phyloP scores from a whole-genome alignment of 345 rosid species.

The Firmiana major region DNA sequence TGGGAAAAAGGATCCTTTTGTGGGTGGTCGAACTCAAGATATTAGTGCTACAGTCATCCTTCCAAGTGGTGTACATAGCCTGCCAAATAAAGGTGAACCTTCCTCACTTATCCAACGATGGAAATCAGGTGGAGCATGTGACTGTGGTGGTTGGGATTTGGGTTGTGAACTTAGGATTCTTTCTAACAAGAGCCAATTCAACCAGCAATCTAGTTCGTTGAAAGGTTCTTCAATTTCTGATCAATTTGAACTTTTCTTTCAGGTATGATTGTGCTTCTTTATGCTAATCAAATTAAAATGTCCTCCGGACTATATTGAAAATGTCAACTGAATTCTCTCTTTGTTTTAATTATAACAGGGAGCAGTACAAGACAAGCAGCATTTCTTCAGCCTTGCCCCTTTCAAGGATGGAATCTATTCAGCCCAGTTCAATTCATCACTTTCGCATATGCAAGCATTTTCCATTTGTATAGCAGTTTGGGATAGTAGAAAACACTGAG shows the following conservation, averaged over 20 bases:
- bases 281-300: background rate
- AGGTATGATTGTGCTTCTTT: conserved; percentile 32
- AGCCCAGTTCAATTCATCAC: conserved; percentile 68
- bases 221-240: conserved; percentile 34
- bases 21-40: conserved; percentile 31
- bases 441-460: conserved; percentile 79
- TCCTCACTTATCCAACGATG: conserved; percentile 84
- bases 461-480: conserved; percentile 67
- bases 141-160: conserved; percentile 98
- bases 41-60: conserved; percentile 61
- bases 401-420: conserved; percentile 76
- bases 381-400: conserved; percentile 60
- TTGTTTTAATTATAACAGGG: conserved; percentile 46
- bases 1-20: conserved; percentile 19
- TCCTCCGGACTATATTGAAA: background rate
- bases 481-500: conserved; percentile 45
- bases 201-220: conserved; percentile 27
- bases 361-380: conserved; percentile 43
- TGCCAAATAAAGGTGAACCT: conserved; percentile 85
- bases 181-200: conserved; percentile 34
- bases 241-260: conserved; percentile 54
- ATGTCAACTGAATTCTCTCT: background rate
- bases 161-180: conserved; percentile 77
- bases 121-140: conserved; percentile 91
- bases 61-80: conserved; percentile 80